A percentile compares a stretch with the other conserved stretches of the same genome.
These are phyloP conservation scores for Digitaria exilis DNA, from an alignment of 202 grass and related monocot genomes.

Conservation along the genomic window DNA sequence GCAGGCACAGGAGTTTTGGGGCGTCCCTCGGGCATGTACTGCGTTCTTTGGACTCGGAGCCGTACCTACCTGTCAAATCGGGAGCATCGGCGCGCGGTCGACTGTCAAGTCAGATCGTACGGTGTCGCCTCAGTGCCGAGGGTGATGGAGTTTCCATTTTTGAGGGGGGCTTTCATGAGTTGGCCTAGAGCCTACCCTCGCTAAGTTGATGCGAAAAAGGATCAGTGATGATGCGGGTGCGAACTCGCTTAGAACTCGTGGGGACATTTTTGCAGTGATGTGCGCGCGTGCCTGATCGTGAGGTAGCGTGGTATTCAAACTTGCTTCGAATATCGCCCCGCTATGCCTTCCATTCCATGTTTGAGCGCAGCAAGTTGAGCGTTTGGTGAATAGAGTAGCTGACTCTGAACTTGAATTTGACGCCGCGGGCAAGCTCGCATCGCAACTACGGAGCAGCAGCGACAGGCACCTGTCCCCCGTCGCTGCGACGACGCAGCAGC, in stretches of 20 bases:
- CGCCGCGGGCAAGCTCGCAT: background rate
- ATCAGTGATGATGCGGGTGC: background rate
- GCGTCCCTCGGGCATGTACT: too few relatives aligned
- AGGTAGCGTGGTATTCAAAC: background rate
- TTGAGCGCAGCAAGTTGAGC: background rate
- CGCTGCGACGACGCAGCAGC: conserved; percentile 7
- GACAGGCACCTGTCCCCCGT: background rate
- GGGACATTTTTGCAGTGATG: background rate
- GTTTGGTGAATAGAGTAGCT: background rate
- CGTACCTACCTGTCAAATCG: conserved; percentile 12
- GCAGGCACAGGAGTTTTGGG: background rate
- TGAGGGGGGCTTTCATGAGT: background rate
- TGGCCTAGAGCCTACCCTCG: too few relatives aligned
- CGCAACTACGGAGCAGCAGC: background rate
- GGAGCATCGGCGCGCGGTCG: background rate
- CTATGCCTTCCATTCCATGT: too few relatives aligned
- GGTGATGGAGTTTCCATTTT: background rate
- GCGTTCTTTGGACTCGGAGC: background rate
- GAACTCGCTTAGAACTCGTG: background rate
- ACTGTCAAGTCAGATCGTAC: too few relatives aligned
- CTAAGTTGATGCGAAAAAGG: background rate
- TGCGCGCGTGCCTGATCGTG: background rate
- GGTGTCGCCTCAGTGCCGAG: background rate
- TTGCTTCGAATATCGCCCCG: background rate
- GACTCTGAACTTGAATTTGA: conserved; percentile 10